Base-by-base conservation (phyloP, 163 green algal genomes). In the Chlamydomonas reinhardtii region DNA sequence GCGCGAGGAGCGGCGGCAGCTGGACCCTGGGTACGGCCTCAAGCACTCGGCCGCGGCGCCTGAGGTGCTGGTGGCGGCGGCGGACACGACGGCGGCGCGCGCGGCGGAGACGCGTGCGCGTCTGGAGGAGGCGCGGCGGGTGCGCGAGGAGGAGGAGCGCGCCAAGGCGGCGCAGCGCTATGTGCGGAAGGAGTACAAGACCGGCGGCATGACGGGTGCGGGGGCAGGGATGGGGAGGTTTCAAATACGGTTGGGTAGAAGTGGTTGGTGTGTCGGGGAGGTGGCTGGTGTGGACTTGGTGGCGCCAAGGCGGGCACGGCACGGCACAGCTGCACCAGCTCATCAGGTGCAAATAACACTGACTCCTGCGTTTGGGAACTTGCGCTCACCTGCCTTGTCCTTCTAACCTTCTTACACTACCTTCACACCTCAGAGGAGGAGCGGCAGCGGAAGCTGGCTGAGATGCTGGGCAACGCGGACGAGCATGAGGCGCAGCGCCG, bases 391-490 rank as follows among this genome's bases (percentile, higher is more conserved):
- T 12, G 48, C 14, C 14, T 56, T 56, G 48, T 56, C 12, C 48
- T 17, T 19, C 14, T n/a, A n/a, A 17, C 48, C 17, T 19, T 1
- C 48, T 56, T 9, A 17, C 14, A 54, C 43, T 54, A 11, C 43
- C 43, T 54, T 16, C 43, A 54, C 43, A 14, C 48, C 11, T 12
- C 86, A 88, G 91, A 92, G 74, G 89, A 89, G 75, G 91, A 94
- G 84, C 79, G 84, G 76, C 81, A 81, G 37, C 39, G 43, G 48
- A 79, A 89, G 68, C 91, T 98, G 39, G 93, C 93, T 29, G 94
- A 97, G 90, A 98, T 98, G 96, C 91, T 90, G 82, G 87, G 88
- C 64, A 94, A 97, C 81, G 96, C 96, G 4, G 73, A 88, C n/a
- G 82, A 93, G 83, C 94, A 97, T 76, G 94, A 98, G 25, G 71